Evolutionary conservation across 2,329 filamentous ascomycete genomes (phyloP), one percentile per base, ranked within the genome.

Genomic region (Alternaria longipes): DNA sequence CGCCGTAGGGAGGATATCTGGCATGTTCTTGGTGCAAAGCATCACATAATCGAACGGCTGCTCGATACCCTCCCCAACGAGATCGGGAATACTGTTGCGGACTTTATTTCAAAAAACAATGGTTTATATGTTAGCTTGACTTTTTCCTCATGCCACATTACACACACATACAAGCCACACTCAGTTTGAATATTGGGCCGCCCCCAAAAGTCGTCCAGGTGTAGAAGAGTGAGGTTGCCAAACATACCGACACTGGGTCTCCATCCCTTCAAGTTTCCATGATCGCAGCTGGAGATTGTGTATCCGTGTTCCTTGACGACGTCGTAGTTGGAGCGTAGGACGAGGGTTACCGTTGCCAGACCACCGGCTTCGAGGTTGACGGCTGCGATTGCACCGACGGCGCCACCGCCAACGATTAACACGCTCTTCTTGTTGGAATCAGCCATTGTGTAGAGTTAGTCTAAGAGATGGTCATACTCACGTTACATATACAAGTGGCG

Each of bases 1-100:
- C 0, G 85, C 74, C 0, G 77, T 79, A 0, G 87, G 86, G 1
- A 79, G 75, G 8, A 85, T 70, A 54, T 89, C 87, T 5, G 86
- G 81, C 34, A 86, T 75, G 65, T 87, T 89, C 69, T 90, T 90
- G 9, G 86, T 89, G 5, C 83, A 81, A 38, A 85, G 79, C 8
- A 89, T 73, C 38, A 89, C 81, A 65, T 83, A 89, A 73, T 89
- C 84, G 68, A 83, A 89, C 1, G 79, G 77, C 1, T 64, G 77
- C 1, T 64, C 56, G 6, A 79, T 55, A 11, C 26, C 40, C 38
- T 78, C 73, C 47, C 78, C 63, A 3, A 64, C 55, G 5, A 84
- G 76, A 44, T 85, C 69, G 1, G 86, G 86, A 22, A 88, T 76
- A 4, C 74, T 75, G 46, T 83, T 82, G 56, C 80, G 74, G 34